phyloP scores from a whole-genome alignment of 805 yeast genomes.

The Komagataella pastoris region DNA sequence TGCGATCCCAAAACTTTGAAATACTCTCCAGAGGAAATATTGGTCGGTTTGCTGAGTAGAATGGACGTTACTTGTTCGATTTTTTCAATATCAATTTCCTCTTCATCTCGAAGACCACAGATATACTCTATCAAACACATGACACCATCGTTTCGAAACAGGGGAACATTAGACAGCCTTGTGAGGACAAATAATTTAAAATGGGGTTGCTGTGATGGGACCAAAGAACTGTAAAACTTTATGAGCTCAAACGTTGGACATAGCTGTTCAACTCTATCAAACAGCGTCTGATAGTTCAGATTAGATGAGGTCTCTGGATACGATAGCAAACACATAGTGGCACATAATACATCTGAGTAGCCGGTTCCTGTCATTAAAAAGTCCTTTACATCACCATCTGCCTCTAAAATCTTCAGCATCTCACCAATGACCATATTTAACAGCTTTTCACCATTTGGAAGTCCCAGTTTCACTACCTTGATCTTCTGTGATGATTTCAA shows the following conservation, averaged over 20 bases:
- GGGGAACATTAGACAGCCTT: constrained; percentile 39
- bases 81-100: constrained; percentile 51
- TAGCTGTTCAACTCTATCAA: constrained; percentile 20
- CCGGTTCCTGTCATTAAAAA: constrained; percentile 55
- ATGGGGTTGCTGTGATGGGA: constrained; percentile 31
- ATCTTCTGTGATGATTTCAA: constrained; percentile 28
- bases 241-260: constrained; percentile 61
- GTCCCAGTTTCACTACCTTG: constrained; percentile 11
- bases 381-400: constrained; percentile 34
- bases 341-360: constrained; percentile 41
- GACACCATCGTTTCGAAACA: constrained; percentile 42
- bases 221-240: constrained; percentile 42
- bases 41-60: constrained; percentile 48
- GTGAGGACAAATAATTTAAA: constrained; percentile 33
- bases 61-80: constrained; percentile 56
- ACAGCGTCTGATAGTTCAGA: constrained; percentile 2
- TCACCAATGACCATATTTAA: constrained; percentile 13
- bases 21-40: constrained; percentile 32
- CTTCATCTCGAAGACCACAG: constrained; percentile 64
- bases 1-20: constrained; percentile 51
- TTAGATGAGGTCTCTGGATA: constrained; percentile 13
- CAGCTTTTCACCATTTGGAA: constrained; percentile 7
- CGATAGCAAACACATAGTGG: constrained; percentile 28
- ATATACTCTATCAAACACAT: constrained; percentile 62
- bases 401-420: constrained; percentile 21